These are phyloP conservation scores for Eucalyptus caleyi DNA, from an alignment of 345 rosid genomes.

Conservation along the genomic window DNA sequence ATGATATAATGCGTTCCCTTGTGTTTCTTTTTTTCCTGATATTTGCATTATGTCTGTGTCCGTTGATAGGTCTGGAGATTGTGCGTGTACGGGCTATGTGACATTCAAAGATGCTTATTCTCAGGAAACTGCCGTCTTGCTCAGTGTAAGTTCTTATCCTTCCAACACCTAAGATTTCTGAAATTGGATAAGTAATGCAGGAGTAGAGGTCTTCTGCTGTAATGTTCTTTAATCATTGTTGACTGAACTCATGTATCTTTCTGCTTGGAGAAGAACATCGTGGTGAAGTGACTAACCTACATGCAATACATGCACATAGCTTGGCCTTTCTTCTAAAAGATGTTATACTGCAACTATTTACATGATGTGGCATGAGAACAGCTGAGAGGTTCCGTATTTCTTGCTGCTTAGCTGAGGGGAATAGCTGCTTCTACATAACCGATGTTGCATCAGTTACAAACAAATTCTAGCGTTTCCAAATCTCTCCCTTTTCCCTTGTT, in stretches of 20 bases:
- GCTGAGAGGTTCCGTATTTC: not conserved
- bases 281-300: not conserved
- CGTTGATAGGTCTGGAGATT: constrained; percentile 28
- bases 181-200: not conserved
- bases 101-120: constrained; percentile 73
- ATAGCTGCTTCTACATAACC: not conserved
- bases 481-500: not conserved
- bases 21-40: not conserved
- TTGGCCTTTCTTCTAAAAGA: not conserved
- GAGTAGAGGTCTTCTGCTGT: not conserved
- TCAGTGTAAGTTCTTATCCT: constrained; percentile 37
- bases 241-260: not conserved
- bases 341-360: not conserved
- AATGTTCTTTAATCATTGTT: not conserved
- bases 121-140: constrained; percentile 73
- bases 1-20: not conserved
- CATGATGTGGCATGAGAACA: not conserved
- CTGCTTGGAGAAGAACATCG: not conserved
- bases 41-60: not conserved
- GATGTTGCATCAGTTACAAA: not conserved
- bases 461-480: not conserved
- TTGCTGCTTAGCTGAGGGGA: not conserved
- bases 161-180: not conserved
- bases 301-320: not conserved
- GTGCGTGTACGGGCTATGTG: constrained; percentile 52